Base-by-base conservation (phyloP, 2,329 filamentous ascomycete species). In the Fusarium tuaranense region DNA sequence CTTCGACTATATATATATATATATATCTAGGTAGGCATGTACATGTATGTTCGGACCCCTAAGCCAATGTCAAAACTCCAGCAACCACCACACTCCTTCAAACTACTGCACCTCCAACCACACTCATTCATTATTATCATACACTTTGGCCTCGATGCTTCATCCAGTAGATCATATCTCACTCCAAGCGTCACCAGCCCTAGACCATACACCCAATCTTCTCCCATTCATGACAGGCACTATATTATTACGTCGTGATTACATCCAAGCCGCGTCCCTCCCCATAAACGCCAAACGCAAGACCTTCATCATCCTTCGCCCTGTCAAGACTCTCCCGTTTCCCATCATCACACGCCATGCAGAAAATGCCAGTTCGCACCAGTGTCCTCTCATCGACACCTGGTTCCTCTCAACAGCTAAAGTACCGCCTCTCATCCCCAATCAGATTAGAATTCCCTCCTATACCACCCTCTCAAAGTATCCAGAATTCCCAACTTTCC, bases 211-310 rank as follows among this genome's bases (percentile, higher is more conserved):
- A 39, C 32, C 32, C 20, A 58, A 58, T 38, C 34, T 58, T 58
- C 48, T 41, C 65, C 66, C 63, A 13, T 69, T 67, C 55, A 59
- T 65, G 38, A 44, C 51, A 63, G 63, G 67, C 60, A 68, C 58
- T 77, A 59, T 53, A 76, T 75, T 76, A 78, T 62, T 76, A 76
- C 67, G 38, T 69, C 76, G 51, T 76, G 51, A 72, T 68, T 71
- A 76, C 65, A 71, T 72, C 68, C 69, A 72, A 78, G 48, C 38
- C 39, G 55, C 57, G 58, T 68, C 65, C 63, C 61, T 34, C 58
- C 32, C 53, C 22, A 27, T 27, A 44, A 75, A 68, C 68, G 69
- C 76, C 68, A 60, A 63, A 39, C 27, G 30, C 59, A 64, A 67
- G 60, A 68, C 25, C 27, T 53, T 39, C 63, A 67, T 58, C 38